Evolutionary conservation across 2,329 filamentous ascomycete species (phyloP), one percentile per base, ranked within the genome.

Genomic region (Chrysosphaeria jannelii): DNA sequence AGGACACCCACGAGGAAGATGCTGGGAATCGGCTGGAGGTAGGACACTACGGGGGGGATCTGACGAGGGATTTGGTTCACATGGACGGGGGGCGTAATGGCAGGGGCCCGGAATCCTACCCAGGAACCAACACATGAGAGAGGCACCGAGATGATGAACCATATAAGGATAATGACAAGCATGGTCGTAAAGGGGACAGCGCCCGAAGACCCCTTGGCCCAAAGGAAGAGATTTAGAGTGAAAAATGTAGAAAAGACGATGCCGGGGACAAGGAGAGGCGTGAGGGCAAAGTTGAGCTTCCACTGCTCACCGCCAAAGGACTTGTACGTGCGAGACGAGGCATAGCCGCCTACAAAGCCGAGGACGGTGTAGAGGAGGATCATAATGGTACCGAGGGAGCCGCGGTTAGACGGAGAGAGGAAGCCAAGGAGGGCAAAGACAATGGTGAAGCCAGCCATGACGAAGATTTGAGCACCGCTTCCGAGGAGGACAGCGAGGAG

Each of bases 61-160:
- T 97, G 85, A 29, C 85, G 71, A 1, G 85, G 85, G 32, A 97
- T 97, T 48, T 97, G 85, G 54, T 97, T 97, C 24, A 76, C 90
- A 36, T 75, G 72, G 13, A 89, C 79, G 0, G 85, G 81, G 2
- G 76, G 48, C 37, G 78, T 63, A 25, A 88, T 52, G 8, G 58
- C 53, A 20, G 50, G 40, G 32, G 68, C 60, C 31, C 69, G 75
- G 55, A 93, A 93, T 15, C 78, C 85, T 20, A 93, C 43, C 78
- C 79, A 97, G 21, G 76, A 89, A 25, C 85, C 85, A 6, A 64
- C 67, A 29, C 90, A 59, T 14, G 78, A 90, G 20, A 93, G 57
- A 5, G 85, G 85, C 3, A 93, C 70, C 18, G 76, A 90, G 41
- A 97, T 89, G 39, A 91, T 41, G 46, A 97, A 97, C 85, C 85